Evolutionary conservation across 108 stramenopile genomes (phyloP), one percentile per base, ranked within the genome.

Genomic region (Fistulifera pelliculosa): DNA sequence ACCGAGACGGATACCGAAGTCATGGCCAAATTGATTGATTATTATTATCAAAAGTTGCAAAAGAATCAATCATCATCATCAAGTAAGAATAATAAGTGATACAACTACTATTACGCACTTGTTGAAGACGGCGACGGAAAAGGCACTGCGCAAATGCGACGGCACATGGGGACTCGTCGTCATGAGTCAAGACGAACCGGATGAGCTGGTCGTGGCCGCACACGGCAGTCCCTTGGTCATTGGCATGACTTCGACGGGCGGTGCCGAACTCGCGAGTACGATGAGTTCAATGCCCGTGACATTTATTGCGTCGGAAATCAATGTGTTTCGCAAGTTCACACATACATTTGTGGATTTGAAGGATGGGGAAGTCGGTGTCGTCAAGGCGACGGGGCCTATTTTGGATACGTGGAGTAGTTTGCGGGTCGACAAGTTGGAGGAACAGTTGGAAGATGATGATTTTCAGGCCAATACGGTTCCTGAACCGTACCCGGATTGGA

Each of bases 1-100:
- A 79, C 82, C 49, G 90, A 98, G 64, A 99, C 99, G 0, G 99
- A 99, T 82, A 96, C 97, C 19, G 99, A 99, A 76, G 96, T 99
- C 41, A 96, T 99, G 58, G 96, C 83, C 28, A 94, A 97, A 55
- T 61, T 99, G 12, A 90, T 98, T 48, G 94, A 94, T 18, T 59
- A 90, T 49, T 66, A 70, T 45, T 80, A 87, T 56, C 68, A 48
- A 15, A 43, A 35, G 14, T 55, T 81, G 15, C 66, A 64, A 45
- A 67, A 68, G 27, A 40, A 80, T 0, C 26, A 58, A 0, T 3
- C 3, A 35, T 35, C 31, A 35, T 35, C 31, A 35, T 35, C 31
- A 35, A 35, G n/a, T n/a, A n/a, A n/a, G n/a, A n/a, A n/a, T n/a
- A n/a, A n/a, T n/a, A n/a, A n/a, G n/a, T n/a, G n/a, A n/a, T n/a